Conservation (phyloP, 208 protist species). For the Trypanosoma boissoni region DNA sequence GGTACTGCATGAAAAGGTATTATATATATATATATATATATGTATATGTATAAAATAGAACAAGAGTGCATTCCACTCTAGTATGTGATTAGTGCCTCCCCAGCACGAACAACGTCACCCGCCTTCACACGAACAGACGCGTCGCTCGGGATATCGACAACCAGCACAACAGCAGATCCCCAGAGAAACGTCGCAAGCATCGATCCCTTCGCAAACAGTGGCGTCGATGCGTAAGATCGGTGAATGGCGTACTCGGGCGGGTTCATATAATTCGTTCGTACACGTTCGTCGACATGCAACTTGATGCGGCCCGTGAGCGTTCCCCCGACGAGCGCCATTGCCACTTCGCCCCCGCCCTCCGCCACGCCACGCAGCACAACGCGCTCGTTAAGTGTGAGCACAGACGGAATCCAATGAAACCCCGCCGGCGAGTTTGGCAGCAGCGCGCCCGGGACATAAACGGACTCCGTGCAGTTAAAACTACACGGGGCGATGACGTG, state of each 20-base stretch:
- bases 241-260: constrained; percentile 79
- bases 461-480: constrained; percentile 46
- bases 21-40: constrained; percentile 10
- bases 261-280: constrained; percentile 79
- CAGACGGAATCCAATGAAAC: constrained; percentile 69
- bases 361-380: constrained; percentile 56
- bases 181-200: constrained; percentile 72
- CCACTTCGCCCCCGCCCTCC: constrained; percentile 16
- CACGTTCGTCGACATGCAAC: constrained; percentile 57
- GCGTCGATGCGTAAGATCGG: constrained; percentile 33
- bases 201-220: constrained; percentile 34
- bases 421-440: constrained; percentile 66
- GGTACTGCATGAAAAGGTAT: too few relatives aligned
- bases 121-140: constrained; percentile 28
- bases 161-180: constrained; percentile 81
- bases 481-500: constrained; percentile 64
- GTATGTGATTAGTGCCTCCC: constrained; percentile 47
- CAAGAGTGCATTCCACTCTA: too few relatives aligned
- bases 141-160: constrained; percentile 70
- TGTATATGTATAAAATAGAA: constrained; percentile 4
- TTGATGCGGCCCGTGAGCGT: constrained; percentile 70
- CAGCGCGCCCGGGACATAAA: constrained; percentile 80
- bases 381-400: constrained; percentile 78
- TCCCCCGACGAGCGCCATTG: constrained; percentile 70
- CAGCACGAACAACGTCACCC: constrained; percentile 67